Evolutionary conservation across 1,284 basidiomycete genomes (phyloP), one percentile per base, ranked within the genome.

Genomic region (Ceratobasidium sp.): DNA sequence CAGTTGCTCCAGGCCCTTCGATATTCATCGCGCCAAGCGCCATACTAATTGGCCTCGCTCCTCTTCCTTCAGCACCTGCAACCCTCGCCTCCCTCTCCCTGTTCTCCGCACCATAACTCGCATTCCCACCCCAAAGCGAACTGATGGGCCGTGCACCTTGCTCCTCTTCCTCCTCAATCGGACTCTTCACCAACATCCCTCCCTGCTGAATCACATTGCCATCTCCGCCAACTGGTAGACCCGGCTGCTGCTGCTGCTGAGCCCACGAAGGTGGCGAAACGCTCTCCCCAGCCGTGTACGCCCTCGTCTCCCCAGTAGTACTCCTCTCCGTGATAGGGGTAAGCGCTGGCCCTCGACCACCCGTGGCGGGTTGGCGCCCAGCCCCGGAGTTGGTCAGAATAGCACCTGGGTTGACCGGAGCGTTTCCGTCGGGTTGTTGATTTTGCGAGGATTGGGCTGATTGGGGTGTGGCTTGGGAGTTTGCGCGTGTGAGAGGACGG

Each of bases 281-380:
- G 50, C 73, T 74, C n/a, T 75, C 75, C 4, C 76, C 67, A 1
- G 73, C 66, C 9, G 74, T 72, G 47, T 75, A 74, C 38, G 76
- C 69, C n/a, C 54, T 76, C n/a, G 35, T 73, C 55, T 80, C 79
- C 30, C 74, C 77, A 32, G 76, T 78, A 74, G 78, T 82, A 76
- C 81, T 85, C 58, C 80, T 79, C 76, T 86, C 87, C 18, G 83
- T 84, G 69, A 87, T 87, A 18, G 85, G 85, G 6, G 85, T 84
- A 32, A 88, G 78, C 7, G 80, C 54, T 13, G 73, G 62, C 16
- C 61, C 52, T 16, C 54, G 62, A 47, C 52, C 55, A n/a, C 43
- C 72, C 73, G 75, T 41, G 71, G 74, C 61, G 72, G 80, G 58
- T 75, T 76, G 57, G 71, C 79, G 16, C 71, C 26, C 57, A 75